Evolutionary conservation across 2,329 filamentous ascomycete genomes (phyloP).

Genomic region (Decorospora gaudefroyi): DNA sequence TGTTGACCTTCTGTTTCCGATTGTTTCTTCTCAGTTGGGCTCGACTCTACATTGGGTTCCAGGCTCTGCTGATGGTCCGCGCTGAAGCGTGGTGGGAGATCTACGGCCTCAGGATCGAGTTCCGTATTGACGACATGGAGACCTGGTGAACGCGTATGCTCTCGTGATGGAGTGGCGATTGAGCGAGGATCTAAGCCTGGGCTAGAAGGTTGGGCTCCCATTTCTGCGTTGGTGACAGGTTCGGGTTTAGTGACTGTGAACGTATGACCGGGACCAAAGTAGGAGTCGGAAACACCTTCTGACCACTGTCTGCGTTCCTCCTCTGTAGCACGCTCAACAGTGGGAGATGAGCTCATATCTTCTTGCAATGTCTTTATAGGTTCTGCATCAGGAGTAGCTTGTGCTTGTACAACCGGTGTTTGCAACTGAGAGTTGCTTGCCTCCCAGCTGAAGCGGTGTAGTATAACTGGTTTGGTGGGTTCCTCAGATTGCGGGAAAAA

Average conservation of each 20-base stretch:
- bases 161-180: conserved; percentile 25
- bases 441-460: conserved; percentile 45
- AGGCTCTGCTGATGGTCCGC: conserved; percentile 24
- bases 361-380: conserved; percentile 14
- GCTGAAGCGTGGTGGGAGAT: conserved; percentile 43
- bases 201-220: conserved; percentile 17
- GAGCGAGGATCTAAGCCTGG: conserved; percentile 23
- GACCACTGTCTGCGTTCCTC: conserved; percentile 24
- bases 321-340: conserved; percentile 22
- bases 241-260: conserved; percentile 31
- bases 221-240: conserved; percentile 24
- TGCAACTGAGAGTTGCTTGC: conserved; percentile 18
- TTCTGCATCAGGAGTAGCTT: conserved; percentile 14
- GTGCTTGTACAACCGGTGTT: conserved; percentile 18
- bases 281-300: conserved; percentile 27
- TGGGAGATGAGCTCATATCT: conserved; percentile 14
- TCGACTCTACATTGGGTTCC: conserved; percentile 16
- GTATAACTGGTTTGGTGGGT: conserved; percentile 22
- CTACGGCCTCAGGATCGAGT: conserved; percentile 44
- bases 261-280: conserved; percentile 37
- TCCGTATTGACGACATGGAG: conserved; percentile 54
- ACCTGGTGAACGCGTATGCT: conserved; percentile 34
- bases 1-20: conserved; percentile 3
- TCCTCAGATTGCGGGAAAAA: conserved; percentile 20
- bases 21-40: conserved; percentile 9